Evolutionary conservation across 1,139 yeast species (phyloP).

Genomic region (Sugiyamaella xylanicola): DNA sequence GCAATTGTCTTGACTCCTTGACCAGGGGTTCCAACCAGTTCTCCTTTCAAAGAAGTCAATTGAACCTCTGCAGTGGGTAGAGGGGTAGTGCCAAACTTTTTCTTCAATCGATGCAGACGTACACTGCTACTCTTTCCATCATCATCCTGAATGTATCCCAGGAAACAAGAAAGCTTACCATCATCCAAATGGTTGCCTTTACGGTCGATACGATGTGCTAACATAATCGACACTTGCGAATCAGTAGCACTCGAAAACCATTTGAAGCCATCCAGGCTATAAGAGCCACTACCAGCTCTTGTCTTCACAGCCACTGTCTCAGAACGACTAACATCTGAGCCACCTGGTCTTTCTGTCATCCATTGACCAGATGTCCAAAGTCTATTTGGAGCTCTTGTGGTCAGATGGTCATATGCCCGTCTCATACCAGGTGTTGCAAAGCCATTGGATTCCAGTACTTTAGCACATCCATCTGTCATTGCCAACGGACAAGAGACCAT

Average conservation of each 20-base stretch:
- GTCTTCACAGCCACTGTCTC: conserved; percentile 34
- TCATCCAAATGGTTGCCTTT: conserved; percentile 20
- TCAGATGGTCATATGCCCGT: conserved; percentile 32
- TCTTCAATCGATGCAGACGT: conserved; percentile 37
- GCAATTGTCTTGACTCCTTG: conserved; percentile 40
- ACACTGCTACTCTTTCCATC: conserved; percentile 29
- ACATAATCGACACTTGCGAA: conserved; percentile 36
- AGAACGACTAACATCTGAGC: conserved; percentile 39
- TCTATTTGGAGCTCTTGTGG: conserved; percentile 32
- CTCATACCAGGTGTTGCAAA: conserved; percentile 22
- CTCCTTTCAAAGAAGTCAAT: conserved; percentile 32
- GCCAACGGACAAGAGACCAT: conserved; percentile 41
- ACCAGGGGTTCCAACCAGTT: conserved; percentile 35
- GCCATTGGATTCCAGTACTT: conserved; percentile 34
- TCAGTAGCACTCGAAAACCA: conserved; percentile 44
- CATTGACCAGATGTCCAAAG: conserved; percentile 43
- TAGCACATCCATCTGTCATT: conserved; percentile 43
- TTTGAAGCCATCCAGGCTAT: conserved; percentile 37
- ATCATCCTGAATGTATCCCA: conserved; percentile 34
- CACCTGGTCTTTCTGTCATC: conserved; percentile 44
- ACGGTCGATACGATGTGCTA: conserved; percentile 32
- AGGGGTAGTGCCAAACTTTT: conserved; percentile 41
- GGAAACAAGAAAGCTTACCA: conserved; percentile 36
- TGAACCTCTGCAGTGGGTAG: conserved; percentile 42
- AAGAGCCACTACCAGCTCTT: conserved; percentile 21